These are phyloP conservation scores for Tetradesmus obliquus DNA, from an alignment of 139 green algal genomes.

Conservation along the genomic window DNA sequence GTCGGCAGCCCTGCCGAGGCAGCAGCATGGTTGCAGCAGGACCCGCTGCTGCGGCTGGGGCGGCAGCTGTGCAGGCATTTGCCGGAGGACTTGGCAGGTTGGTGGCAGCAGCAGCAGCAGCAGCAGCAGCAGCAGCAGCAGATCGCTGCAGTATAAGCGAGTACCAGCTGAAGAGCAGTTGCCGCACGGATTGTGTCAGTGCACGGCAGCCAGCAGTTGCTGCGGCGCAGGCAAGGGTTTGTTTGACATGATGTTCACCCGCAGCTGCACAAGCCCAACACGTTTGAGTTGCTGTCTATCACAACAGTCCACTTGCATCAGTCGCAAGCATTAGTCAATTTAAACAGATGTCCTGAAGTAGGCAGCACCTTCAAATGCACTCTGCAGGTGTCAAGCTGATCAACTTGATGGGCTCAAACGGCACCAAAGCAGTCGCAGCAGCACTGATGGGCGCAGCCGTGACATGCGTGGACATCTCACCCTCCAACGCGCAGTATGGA, in stretches of 20 bases:
- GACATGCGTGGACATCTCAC: conserved; percentile 36
- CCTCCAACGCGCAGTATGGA: conserved; percentile 16
- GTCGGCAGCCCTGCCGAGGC: conserved; percentile 9
- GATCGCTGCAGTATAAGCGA: neutral
- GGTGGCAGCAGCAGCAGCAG: neutral
- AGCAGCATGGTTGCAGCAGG: conserved; percentile 1
- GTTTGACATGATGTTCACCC: too few species aligned
- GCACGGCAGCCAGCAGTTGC: neutral
- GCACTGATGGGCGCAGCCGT: conserved; percentile 9
- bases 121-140: neutral
- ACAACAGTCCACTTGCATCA: too few species aligned
- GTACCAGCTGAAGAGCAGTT: neutral
- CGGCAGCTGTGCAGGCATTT: neutral
- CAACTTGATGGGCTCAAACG: conserved; percentile 45
- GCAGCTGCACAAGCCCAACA: too few species aligned
- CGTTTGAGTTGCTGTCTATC: too few species aligned
- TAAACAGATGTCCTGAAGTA: neutral
- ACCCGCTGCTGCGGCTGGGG: conserved; percentile 23
- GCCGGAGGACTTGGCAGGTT: conserved; percentile 13
- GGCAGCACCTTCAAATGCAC: neutral
- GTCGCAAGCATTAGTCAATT: too few species aligned
- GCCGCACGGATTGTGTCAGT: neutral
- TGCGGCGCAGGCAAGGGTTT: too few species aligned
- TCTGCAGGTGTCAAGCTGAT: conserved; percentile 12
- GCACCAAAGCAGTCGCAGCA: conserved; percentile 36